Evolutionary conservation across 2,329 filamentous ascomycete species (phyloP), one percentile per base, ranked within the genome.

Genomic region (Verticillium isaacii): DNA sequence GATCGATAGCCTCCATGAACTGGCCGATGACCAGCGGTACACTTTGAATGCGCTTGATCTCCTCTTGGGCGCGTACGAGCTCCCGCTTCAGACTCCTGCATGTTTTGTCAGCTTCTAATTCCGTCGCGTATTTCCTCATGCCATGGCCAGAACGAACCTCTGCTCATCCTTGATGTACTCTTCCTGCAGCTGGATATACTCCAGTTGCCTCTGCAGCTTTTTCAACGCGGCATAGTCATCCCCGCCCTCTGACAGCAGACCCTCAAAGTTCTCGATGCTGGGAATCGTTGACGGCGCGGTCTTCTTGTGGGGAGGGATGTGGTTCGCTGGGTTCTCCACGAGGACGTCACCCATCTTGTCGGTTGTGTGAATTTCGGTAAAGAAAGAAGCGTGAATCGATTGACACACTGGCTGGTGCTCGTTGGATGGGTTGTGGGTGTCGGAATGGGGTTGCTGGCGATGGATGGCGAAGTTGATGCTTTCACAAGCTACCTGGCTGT

Each of bases 131-230:
- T 5, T 39, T 58, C 32, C n/a, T 17, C 32, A 7, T 37, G 11
- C 12, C 11, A 4, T 7, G 54, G 25, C 5, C 15, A 11, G 54
- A 29, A 64, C 74, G 61, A 78, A 91, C 90, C 92, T 89, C 81
- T 99, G 95, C 83, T 99, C 95, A 87, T 99, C 95, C 82, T 99
- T 99, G 87, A 99, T 99, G 79, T 99, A 99, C 77, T 99, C 95
- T 79, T 99, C 95, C 80, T 99, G 95, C 70, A 99, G 85, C 78
- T 97, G 92, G 75, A 98, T 97, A 70, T 85, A 98, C 88, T 99
- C 95, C 70, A 98, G 82, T 82, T 98, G 93, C 75, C 94, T 85
- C 79, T 99, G 94, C 66, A 98, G 87, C 82, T 96, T 95, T 84
- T 99, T 99, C 77, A 98, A 85, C 50, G 89, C 93, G 59, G 91